A percentile compares a stretch with the other conserved stretches of the same genome.
Conservation (phyloP, 2,329 filamentous ascomycete species). For the Pyricularia grisea region DNA sequence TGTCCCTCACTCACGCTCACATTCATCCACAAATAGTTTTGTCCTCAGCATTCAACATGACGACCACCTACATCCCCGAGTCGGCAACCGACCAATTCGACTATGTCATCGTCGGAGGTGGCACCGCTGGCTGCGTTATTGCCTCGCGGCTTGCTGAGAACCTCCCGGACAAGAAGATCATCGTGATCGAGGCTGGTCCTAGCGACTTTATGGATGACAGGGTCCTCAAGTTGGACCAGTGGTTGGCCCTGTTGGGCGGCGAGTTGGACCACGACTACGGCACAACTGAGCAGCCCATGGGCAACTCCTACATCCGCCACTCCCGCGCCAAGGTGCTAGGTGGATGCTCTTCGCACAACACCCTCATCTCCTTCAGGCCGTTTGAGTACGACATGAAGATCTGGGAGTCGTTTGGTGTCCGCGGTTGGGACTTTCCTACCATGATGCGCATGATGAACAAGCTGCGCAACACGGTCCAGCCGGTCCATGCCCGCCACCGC, state of each 20-base stretch:
- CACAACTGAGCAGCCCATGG: conserved; percentile 80
- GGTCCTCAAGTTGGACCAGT: conserved; percentile 78
- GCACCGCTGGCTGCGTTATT: conserved; percentile 79
- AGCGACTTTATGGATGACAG: conserved; percentile 84
- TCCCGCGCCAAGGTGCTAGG: conserved; percentile 87
- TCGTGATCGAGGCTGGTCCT: conserved; percentile 81
- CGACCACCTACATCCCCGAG: conserved; percentile 57
- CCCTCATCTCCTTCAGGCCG: conserved; percentile 83
- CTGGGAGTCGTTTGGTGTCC: conserved; percentile 75
- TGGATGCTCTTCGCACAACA: conserved; percentile 91
- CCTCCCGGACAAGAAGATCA: conserved; percentile 69
- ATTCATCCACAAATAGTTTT: background rate
- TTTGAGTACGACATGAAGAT: conserved; percentile 81
- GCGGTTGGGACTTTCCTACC: conserved; percentile 78
- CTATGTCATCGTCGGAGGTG: conserved; percentile 79
- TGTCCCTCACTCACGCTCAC: background rate
- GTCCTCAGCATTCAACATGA: conserved; percentile 35
- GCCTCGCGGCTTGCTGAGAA: conserved; percentile 74
- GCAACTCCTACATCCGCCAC: conserved; percentile 87
- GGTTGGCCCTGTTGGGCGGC: conserved; percentile 75
- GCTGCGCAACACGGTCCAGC: conserved; percentile 82
- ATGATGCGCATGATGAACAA: conserved; percentile 77
- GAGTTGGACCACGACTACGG: conserved; percentile 88
- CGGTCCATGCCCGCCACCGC: conserved; percentile 73
- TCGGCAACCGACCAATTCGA: conserved; percentile 62